Conservation (phyloP, 208 protist species). For the Wallacemonas sp. region DNA sequence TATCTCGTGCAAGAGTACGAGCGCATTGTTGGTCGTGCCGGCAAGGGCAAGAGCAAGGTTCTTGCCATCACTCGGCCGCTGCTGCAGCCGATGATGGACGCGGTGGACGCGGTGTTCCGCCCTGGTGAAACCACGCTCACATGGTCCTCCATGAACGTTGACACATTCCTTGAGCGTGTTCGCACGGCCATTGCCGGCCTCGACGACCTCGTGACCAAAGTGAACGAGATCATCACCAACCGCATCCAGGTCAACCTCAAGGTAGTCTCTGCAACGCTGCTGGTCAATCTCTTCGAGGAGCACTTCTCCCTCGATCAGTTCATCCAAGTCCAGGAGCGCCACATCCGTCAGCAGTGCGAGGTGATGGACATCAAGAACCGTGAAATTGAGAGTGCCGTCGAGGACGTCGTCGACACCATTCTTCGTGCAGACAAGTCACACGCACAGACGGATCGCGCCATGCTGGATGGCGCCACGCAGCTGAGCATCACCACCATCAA, state of each 20-base stretch:
- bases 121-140: constrained; percentile 90
- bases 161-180: constrained; percentile 91
- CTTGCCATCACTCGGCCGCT: constrained; percentile 88
- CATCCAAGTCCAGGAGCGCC: constrained; percentile 84
- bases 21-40: constrained; percentile 74
- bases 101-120: constrained; percentile 91
- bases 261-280: constrained; percentile 79
- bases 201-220: constrained; percentile 79
- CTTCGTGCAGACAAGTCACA: constrained; percentile 34
- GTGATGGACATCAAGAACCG: constrained; percentile 94
- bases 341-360: constrained; percentile 91
- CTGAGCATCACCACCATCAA: constrained; percentile 85
- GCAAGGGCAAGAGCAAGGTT: constrained; percentile 51
- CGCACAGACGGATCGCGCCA: constrained; percentile 34
- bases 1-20: constrained; percentile 93
- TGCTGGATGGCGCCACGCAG: constrained; percentile 64
- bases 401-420: constrained; percentile 86
- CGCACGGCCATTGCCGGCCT: constrained; percentile 77
- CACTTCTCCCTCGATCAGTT: constrained; percentile 92
- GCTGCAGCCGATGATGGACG: constrained; percentile 90
- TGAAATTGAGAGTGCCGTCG: constrained; percentile 91
- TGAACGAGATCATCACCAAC: constrained; percentile 93
- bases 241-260: constrained; percentile 94
- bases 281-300: constrained; percentile 85
- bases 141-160: constrained; percentile 97